Evolutionary conservation across 768 basidiomycete species (phyloP).

Genomic region (Lactifluus echinatus): DNA sequence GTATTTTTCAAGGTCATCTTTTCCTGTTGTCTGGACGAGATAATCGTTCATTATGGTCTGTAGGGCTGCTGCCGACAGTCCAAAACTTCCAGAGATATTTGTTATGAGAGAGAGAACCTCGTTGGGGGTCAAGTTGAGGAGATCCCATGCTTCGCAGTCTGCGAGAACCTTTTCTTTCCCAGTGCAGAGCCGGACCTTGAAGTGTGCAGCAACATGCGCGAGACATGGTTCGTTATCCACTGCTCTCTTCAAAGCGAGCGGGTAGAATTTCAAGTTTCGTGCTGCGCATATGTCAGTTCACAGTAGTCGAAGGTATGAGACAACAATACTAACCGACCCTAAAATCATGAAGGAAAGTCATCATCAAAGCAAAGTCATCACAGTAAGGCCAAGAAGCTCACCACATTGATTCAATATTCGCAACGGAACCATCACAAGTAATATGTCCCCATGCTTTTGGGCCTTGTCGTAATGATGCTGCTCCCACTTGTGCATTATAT

Average conservation of each 20-base stretch:
- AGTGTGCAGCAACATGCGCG: constrained; percentile 26
- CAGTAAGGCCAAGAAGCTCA: constrained; percentile 21
- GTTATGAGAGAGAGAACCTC: constrained; percentile 31
- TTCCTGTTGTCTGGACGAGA: constrained; percentile 32
- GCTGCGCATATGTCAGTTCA: constrained; percentile 25
- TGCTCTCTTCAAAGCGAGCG: constrained; percentile 30
- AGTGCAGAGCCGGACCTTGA: constrained; percentile 28
- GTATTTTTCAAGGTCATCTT: constrained; percentile 25
- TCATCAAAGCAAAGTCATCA: background rate
- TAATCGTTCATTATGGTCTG: constrained; percentile 27
- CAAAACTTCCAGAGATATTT: constrained; percentile 29
- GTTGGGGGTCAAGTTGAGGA: constrained; percentile 33
- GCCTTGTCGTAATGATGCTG: background rate
- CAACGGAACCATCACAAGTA: constrained; percentile 36
- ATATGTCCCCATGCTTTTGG: constrained; percentile 36
- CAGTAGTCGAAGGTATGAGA: background rate
- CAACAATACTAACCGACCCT: constrained; percentile 13
- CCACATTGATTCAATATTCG: constrained; percentile 42
- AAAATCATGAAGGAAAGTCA: background rate
- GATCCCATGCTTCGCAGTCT: constrained; percentile 31
- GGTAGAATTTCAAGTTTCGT: constrained; percentile 41
- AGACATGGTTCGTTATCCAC: constrained; percentile 24
- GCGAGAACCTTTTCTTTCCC: constrained; percentile 24
- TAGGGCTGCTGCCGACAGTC: constrained; percentile 29
- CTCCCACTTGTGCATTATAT: constrained; percentile 21